Conservation (phyloP, 768 basidiomycete genomes). For the Filobasidium wieringae region DNA sequence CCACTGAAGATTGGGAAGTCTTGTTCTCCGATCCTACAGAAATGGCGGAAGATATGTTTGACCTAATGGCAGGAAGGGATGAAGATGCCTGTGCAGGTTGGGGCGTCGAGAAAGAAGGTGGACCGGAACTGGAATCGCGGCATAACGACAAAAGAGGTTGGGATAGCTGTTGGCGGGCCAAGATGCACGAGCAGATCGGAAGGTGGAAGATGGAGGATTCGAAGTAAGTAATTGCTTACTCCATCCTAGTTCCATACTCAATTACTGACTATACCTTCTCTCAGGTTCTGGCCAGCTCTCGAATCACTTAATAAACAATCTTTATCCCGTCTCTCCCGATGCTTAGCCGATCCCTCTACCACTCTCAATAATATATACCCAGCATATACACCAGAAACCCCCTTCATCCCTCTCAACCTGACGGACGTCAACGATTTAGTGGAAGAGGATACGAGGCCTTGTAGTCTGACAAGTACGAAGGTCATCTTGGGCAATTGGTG, state of each 20-base stretch:
- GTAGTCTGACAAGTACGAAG: slow-evolving; percentile 7
- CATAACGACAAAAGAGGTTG: not conserved
- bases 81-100: not conserved
- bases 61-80: not conserved
- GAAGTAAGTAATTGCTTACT: not conserved
- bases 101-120: not conserved
- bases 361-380: not conserved
- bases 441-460: slow-evolving; percentile 3
- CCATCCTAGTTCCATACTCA: not conserved
- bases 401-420: not conserved
- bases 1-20: not conserved
- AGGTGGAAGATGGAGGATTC: not conserved
- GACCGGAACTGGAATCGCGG: not conserved
- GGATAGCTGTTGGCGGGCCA: slow-evolving; percentile 7
- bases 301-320: slow-evolving; percentile 1
- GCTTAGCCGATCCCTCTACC: not conserved
- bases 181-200: not conserved
- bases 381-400: not conserved
- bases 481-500: slow-evolving; percentile 14
- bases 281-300: slow-evolving; percentile 1
- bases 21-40: too few species aligned
- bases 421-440: not conserved
- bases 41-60: slow-evolving; percentile 1
- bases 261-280: not conserved
- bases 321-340: not conserved